phyloP scores from a whole-genome alignment of 169 alveolate genomes.

The Besnoitia besnoiti region DNA sequence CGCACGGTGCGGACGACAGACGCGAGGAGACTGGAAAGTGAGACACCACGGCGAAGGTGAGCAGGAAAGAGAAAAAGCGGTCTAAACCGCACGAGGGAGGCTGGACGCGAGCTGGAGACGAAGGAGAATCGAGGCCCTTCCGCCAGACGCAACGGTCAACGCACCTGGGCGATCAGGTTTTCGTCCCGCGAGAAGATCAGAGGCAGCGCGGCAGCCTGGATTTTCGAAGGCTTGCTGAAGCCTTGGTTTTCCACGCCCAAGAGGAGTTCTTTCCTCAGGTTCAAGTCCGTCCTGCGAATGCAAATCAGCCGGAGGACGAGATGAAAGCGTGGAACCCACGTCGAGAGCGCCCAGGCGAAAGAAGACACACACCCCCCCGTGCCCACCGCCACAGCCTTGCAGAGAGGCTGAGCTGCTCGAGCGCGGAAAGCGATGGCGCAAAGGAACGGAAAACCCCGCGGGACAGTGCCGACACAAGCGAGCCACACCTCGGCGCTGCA shows the following conservation, averaged over 20 bases:
- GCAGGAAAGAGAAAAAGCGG: neutral
- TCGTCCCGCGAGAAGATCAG: conserved; percentile 40
- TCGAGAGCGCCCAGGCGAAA: neutral
- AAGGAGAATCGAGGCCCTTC: too few species aligned
- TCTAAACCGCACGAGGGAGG: neutral
- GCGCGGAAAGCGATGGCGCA: too few species aligned
- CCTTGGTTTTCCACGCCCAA: conserved; percentile 50
- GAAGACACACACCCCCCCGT: neutral
- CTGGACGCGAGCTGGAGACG: neutral
- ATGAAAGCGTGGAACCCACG: neutral
- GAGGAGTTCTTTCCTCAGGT: conserved; percentile 51
- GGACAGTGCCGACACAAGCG: too few species aligned
- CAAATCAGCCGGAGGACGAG: neutral
- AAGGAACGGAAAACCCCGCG: too few species aligned
- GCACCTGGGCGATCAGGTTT: conserved; percentile 60
- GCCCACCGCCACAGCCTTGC: neutral
- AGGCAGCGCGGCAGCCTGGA: conserved; percentile 70
- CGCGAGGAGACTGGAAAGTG: neutral
- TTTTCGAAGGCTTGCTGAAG: conserved; percentile 58
- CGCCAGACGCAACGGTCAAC: neutral
- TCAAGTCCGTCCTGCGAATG: conserved; percentile 53
- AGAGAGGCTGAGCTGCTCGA: neutral
- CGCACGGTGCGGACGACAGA: neutral
- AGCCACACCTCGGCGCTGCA: too few species aligned
- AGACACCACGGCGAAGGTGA: neutral